Evolutionary conservation across 768 basidiomycete species (phyloP), one percentile per base, ranked within the genome.

Genomic region (Leccinellum rugosiceps): DNA sequence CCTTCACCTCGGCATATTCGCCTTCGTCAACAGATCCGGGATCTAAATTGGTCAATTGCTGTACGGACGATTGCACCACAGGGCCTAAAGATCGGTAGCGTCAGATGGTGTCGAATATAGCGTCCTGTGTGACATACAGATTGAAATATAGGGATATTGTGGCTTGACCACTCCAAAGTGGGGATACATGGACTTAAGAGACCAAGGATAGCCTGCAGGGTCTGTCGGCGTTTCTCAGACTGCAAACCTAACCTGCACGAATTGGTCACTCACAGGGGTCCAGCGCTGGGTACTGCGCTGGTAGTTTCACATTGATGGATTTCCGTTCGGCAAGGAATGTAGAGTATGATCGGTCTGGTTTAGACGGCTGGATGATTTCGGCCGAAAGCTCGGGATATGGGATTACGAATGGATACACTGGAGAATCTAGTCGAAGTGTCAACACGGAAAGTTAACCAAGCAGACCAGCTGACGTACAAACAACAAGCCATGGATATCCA

Each of bases 401-500:
- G 38, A 49, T 52, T 25, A 64, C 34, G 35, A 56, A 61, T 45
- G 68, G 68, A 50, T 69, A 69, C 48, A 61, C 63, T 51, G 64
- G 53, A 13, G 55, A 48, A 56, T 69, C 71, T 71, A 56, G 15
- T 28, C 30, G 41, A 48, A 45, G 30, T n/a, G 8, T 56, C 13
- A 61, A 19, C 13, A 15, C n/a, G 30, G 5, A 8, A 14, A 3
- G 23, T 15, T 34, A 34, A 23, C 48, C 10, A 13, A 35, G n/a
- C 17, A 58, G 44, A 45, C 32, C 23, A 34, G 25, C 4, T 35
- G 32, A 65, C 74, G 43, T 58, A 78, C 77, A 78, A 19, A 77
- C 58, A 59, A 69, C 63, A 58, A 78, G 69, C 57, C 63, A 70
- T 6, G 78, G 77, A 59, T 77, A 79, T 7, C 47, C 43, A 55